phyloP scores from a whole-genome alignment of 1,284 basidiomycete species.

The Microbotryum lychnidis-dioicae region DNA sequence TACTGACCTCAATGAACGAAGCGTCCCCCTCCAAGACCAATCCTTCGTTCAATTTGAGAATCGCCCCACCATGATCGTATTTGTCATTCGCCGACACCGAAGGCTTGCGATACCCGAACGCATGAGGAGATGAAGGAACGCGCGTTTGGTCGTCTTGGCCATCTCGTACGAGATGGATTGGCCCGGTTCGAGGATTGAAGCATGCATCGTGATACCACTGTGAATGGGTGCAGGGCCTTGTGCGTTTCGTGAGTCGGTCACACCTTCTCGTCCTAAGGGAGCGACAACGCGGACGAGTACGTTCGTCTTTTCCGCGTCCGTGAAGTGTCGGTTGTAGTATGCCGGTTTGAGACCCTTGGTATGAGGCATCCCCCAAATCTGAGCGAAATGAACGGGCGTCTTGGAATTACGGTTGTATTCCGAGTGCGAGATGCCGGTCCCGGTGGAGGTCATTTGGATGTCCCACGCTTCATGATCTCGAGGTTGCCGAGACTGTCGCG shows the following conservation, averaged over 20 bases:
- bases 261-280: conserved; percentile 13
- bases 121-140: conserved; percentile 48
- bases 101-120: conserved; percentile 61
- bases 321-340: conserved; percentile 76
- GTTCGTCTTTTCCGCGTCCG: conserved; percentile 64
- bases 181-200: conserved; percentile 46
- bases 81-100: conserved; percentile 47
- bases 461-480: conserved; percentile 82
- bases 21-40: conserved; percentile 51
- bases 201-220: conserved; percentile 45
- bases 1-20: conserved; percentile 52
- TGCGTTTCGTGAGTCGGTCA: conserved; percentile 44
- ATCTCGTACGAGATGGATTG: conserved; percentile 36
- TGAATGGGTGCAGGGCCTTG: conserved; percentile 58
- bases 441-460: conserved; percentile 81
- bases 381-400: conserved; percentile 64
- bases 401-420: conserved; percentile 60
- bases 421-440: conserved; percentile 65
- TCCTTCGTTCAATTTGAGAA: conserved; percentile 18
- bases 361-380: conserved; percentile 74
- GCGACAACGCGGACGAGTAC: conserved; percentile 29
- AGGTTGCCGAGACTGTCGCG: conserved; percentile 82
- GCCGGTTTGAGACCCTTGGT: conserved; percentile 52
- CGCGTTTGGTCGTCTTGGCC: conserved; percentile 39
- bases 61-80: conserved; percentile 41